Base-by-base conservation (phyloP, 306 rosid genomes). In the Gillenia trifoliata region DNA sequence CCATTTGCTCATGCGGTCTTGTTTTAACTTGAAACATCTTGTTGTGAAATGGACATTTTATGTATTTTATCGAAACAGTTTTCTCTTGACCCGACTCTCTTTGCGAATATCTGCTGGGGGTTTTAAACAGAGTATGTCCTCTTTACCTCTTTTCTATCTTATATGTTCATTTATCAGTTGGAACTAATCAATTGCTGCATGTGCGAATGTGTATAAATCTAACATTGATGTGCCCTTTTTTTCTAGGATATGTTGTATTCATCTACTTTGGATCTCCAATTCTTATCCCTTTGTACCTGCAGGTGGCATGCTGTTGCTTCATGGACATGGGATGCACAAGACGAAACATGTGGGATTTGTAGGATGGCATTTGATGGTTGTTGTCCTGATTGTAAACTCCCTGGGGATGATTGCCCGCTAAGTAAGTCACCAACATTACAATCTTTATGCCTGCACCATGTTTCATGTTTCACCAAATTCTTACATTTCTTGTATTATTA, bases 341-440 rank as follows among this genome's bases (percentile, higher is more conserved):
- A 91, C 71, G 98, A 91, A 79, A 89, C 96, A 1, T 89, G 96
- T 66, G 97, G 98, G 68, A 93, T 93, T 61, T 93, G 96, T 83
- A 86, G 96, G 79, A 91, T 93, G 98, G 94, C 97, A 54, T 91
- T 93, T 83, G 97, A 91, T 86, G 98, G 98, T 66, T 91, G 93
- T 73, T 93, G 96, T 82, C 92, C 92, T 74, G 96, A 91, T 76
- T 93, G 96, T 80, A 89, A 91, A 78, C 94, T 91, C 79, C 97
- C 94, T 11, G 97, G 96, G 56, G 98, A 91, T 70, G 96, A 89
- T 75, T 93, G 98, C 71, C 97, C 97, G 11, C 74, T 89, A 73
- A 91, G 97, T 93, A 87, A 91, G 96, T 68, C 33, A 5, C 40
- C 34, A 17, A 71, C 17, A 25, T 61, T 45, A 75, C 64, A 30